Evolutionary conservation across 1,284 basidiomycete genomes (phyloP), one percentile per base, ranked within the genome.

Genomic region (Ceratobasidium sp.): DNA sequence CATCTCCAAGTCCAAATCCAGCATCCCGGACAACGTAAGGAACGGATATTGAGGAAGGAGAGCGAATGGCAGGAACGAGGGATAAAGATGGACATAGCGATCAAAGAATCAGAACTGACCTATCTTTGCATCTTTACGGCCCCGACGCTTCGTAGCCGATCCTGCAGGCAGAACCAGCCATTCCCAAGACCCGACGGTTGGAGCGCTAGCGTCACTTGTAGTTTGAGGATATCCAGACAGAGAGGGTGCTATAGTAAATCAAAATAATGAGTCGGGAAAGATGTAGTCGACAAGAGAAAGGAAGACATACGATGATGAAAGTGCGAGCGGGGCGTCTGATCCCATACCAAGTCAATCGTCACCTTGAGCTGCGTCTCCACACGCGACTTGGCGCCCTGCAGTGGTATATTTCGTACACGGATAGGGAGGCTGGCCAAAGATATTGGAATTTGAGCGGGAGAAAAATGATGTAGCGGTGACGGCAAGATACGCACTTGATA

Each of bases 301-400:
- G 20, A 77, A 82, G n/a, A 20, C 58, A 78, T 49, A 53, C 67
- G 40, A 80, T 82, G 79, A 58, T 77, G 73, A 80, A 83, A 18
- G 79, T 83, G 75, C 49, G 49, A 51, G 15, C 39, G 61, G n/a
- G 26, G 46, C 15, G 44, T 64, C 49, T 80, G 26, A 80, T 81
- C 13, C 93, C 73, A 76, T 3, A 76, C 92, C 68, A 96, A 87
- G 82, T 94, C 92, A 68, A 96, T 87, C 12, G 91, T 91, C 53
- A 96, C 90, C 83, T 95, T 91, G 71, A 97, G 92, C 87, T 97
- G 96, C 0, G 96, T 98, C 85, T 98, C 97, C 28, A 98, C 96
- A 33, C 96, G 91, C 69, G 95, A 96, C 86, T 97, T 97, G n/a
- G 96, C 94, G 39, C 96, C 96, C 55, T 88, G 86, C 81, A 92